A percentile compares a stretch with the other conserved stretches of the same genome.
phyloP scores from a whole-genome alignment of 176 grass and related monocot species.

The Ampelocalamus luodianensis region DNA sequence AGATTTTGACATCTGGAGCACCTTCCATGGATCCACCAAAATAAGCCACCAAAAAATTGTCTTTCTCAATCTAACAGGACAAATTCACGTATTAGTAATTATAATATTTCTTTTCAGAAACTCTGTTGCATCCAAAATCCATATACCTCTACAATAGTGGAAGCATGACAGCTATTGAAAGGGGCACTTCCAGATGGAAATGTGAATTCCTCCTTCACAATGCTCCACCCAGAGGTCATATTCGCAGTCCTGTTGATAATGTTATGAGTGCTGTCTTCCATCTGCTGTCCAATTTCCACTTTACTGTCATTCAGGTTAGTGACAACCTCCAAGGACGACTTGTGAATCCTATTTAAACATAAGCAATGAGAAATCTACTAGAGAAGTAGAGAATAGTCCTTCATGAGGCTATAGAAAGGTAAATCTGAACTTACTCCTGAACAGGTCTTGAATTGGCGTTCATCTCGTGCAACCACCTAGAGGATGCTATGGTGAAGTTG shows the following conservation, averaged over 20 bases:
- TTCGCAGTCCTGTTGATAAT: conserved; percentile 44
- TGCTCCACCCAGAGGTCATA: conserved; percentile 48
- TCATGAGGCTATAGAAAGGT: neutral
- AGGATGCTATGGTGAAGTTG: conserved; percentile 3
- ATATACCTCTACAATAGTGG: conserved; percentile 73
- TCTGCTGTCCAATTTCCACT: conserved; percentile 14
- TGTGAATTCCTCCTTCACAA: conserved; percentile 63
- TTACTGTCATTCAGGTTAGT: conserved; percentile 18
- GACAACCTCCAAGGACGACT: neutral
- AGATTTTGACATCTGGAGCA: conserved; percentile 91
- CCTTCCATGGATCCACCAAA: conserved; percentile 87
- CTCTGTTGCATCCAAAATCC: neutral
- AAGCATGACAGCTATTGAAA: conserved; percentile 82
- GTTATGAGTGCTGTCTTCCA: conserved; percentile 27
- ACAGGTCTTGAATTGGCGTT: neutral
- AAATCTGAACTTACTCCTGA: conserved; percentile 33
- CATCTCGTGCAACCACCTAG: conserved; percentile 37
- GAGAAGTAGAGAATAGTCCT: neutral
- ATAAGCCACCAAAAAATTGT: conserved; percentile 75
- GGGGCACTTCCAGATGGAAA: conserved; percentile 44
- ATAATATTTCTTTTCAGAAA: neutral
- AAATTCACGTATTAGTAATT: conserved; percentile 21
- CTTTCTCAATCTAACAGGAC: conserved; percentile 60
- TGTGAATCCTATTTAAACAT: conserved; percentile 17
- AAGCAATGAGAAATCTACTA: conserved; percentile 8